Evolutionary conservation across 345 rosid species (phyloP), one percentile per base, ranked within the genome.

Genomic region (Pugionium cornutum): DNA sequence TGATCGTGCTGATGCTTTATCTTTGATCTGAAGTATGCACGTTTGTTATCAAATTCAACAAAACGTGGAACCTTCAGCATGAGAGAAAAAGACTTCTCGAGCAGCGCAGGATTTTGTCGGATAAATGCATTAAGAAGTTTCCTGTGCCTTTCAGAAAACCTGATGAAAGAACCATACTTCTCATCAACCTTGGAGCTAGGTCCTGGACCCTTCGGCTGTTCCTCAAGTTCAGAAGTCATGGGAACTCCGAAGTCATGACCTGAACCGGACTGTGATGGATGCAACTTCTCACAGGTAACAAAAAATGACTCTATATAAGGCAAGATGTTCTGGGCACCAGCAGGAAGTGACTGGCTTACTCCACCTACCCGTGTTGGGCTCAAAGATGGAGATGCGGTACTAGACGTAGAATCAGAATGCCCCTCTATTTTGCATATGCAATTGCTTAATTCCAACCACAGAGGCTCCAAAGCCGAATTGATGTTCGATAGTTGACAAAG

Each of bases 231-330:
- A 77, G 89, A 79, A 77, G 78, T 73, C 29, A 70, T 66, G 60
- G 81, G 66, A 50, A 67, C 70, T 51, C 82, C 76, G 6, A 82
- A 78, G 56, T 87, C 96, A 70, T 82, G 83, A 73, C 79, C 63
- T 27, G 88, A 76, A 66, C 86, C 84, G 25, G 89, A 84, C 73
- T 81, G 96, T 36, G 85, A 83, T 64, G 87, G 88, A 72, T 87
- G 91, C 69, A 92, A 67, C 77, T 89, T 92, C 80, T 92, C 99
- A 68, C 83, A 83, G 78, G 85, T 81, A 58, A 88, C 95, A 8
- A 92, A 92, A 77, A 92, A 92, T 53, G 98, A 89, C 74, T 92
- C 98, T 44, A 92, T 85, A 58, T 92, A 89, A 4, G 98, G 98
- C 77, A 92, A 82, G 63, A 92, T 83, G 76, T 92, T 92, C 80